Evolutionary conservation across 768 basidiomycete species (phyloP).

Genomic region (Heimioporus sp.): DNA sequence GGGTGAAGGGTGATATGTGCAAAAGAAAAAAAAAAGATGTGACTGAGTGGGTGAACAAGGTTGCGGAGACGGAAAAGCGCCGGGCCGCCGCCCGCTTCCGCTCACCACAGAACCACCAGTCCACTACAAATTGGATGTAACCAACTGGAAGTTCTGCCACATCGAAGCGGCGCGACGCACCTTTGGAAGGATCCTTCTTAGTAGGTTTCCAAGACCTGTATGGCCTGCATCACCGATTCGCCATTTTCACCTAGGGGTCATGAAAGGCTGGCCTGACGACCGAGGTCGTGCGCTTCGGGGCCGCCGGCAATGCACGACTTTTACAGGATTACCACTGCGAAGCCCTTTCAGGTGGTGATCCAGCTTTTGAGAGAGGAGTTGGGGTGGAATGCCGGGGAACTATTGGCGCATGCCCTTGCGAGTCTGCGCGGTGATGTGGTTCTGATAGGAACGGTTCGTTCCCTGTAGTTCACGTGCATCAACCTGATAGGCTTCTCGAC

Average conservation of each 20-base stretch:
- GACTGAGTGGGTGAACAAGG: too few species aligned
- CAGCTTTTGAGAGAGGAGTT: constrained; percentile 89
- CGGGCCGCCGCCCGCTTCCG: too few species aligned
- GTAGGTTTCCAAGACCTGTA: constrained; percentile 80
- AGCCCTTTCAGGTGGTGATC: constrained; percentile 93
- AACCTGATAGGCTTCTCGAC: constrained; percentile 76
- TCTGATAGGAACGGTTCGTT: too few species aligned
- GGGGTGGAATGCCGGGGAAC: constrained; percentile 82
- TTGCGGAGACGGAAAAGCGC: too few species aligned
- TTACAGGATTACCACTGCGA: constrained; percentile 94
- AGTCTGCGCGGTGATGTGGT: too few species aligned
- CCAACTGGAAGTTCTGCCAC: too few species aligned
- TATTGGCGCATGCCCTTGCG: constrained; percentile 54
- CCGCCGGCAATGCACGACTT: constrained; percentile 97
- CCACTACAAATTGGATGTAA: too few species aligned
- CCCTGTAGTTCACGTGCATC: constrained; percentile 64
- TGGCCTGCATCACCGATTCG: constrained; percentile 43
- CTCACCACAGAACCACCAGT: too few species aligned
- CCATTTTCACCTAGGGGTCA: constrained; percentile 33
- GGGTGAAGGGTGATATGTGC: too few species aligned
- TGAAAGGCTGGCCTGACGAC: constrained; percentile 28
- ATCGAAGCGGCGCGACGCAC: too few species aligned
- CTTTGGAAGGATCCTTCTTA: constrained; percentile 77
- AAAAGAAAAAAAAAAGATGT: too few species aligned
- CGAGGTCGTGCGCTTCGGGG: constrained; percentile 87